Evolutionary conservation across 768 basidiomycete species (phyloP).

Genomic region (Lentinula raphanica): DNA sequence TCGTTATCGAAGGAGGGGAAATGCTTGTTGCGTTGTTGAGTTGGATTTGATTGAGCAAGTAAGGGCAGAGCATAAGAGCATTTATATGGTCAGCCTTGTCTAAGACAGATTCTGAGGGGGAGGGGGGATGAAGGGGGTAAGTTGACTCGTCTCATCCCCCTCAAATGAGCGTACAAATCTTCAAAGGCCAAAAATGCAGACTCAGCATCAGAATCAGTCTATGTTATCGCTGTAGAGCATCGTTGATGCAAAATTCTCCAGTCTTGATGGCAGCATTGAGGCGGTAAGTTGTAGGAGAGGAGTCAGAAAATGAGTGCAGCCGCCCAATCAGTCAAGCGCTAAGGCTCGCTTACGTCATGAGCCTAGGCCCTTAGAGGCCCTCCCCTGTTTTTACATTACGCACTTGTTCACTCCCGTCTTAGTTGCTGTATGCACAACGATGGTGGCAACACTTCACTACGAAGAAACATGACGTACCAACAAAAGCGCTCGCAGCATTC

Average conservation of each 20-base stretch:
- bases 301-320: too few species aligned
- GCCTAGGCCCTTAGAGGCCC: background rate
- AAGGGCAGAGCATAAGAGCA: background rate
- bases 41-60: background rate
- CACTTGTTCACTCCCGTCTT: background rate
- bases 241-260: too few species aligned
- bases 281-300: too few species aligned
- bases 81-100: background rate
- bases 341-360: too few species aligned
- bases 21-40: background rate
- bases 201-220: too few species aligned
- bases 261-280: too few species aligned
- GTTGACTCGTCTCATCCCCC: too few species aligned
- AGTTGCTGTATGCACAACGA: background rate
- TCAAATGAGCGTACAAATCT: too few species aligned
- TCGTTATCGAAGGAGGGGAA: background rate
- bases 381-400: too few species aligned
- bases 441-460: background rate
- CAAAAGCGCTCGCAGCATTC: background rate
- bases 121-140: background rate
- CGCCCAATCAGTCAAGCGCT: too few species aligned
- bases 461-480: background rate
- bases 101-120: background rate
- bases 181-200: too few species aligned
- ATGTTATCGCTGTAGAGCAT: too few species aligned